A percentile compares a stretch with the other conserved stretches of the same genome.
Evolutionary conservation across 2,329 filamentous ascomycete genomes (phyloP).

Genomic region (Fusarium sp.): DNA sequence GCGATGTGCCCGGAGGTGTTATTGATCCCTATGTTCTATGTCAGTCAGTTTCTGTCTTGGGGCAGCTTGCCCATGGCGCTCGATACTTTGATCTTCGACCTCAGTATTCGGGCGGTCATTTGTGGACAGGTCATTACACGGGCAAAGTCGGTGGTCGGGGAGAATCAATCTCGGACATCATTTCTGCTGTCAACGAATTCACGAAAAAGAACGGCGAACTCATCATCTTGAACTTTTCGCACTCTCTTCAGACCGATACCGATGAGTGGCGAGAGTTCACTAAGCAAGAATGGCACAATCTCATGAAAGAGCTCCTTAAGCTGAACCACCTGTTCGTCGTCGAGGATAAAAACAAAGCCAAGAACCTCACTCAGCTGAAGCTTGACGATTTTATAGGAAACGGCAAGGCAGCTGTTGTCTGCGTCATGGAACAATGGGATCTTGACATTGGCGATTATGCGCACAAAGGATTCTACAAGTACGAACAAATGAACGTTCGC

Average conservation of each 20-base stretch:
- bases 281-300: constrained; percentile 15
- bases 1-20: background rate
- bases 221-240: constrained; percentile 10
- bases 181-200: constrained; percentile 4
- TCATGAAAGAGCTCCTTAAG: constrained; percentile 20
- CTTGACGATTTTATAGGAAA: constrained; percentile 6
- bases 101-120: constrained; percentile 1
- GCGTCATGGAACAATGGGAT: constrained; percentile 18
- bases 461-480: constrained; percentile 16
- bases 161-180: constrained; percentile 1
- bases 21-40: constrained; percentile 19
- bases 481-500: constrained; percentile 5
- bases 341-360: constrained; percentile 15
- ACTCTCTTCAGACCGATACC: constrained; percentile 3
- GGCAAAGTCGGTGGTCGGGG: constrained; percentile 12
- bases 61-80: background rate
- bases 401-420: background rate
- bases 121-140: constrained; percentile 9
- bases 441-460: constrained; percentile 2
- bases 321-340: background rate
- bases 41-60: background rate
- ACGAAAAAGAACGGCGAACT: background rate
- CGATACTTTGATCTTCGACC: constrained; percentile 17
- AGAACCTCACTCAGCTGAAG: background rate
- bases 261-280: constrained; percentile 22